Evolutionary conservation across 2,329 filamentous ascomycete species (phyloP), one percentile per base, ranked within the genome.

Genomic region (Phyllosticta paracitricarpa): DNA sequence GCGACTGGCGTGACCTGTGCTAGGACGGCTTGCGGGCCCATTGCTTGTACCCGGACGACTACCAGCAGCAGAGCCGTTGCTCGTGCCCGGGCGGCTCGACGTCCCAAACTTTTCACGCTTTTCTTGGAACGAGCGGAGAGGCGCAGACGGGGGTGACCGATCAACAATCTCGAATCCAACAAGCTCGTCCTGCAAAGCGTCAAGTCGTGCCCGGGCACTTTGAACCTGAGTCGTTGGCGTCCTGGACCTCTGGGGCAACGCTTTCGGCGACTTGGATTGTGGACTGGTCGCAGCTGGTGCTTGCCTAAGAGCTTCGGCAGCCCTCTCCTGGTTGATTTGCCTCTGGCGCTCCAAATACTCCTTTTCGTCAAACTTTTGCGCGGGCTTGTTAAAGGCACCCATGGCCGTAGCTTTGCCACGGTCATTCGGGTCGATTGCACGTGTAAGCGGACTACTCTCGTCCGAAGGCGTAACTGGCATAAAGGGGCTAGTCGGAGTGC

Each of bases 281-380:
- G 22, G 25, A 8, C 28, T 17, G 14, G 10, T 12, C 10, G 33
- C 33, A 4, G 10, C 8, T 17, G 14, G 33, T 14, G 33, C 33
- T 40, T 40, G 33, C 14, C 33, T 40, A 4, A 14, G 33, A 40
- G 14, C 33, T 40, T 40, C 33, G 33, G 33, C 33, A 4, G 33
- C 33, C 33, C 33, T 40, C 28, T 86, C 89, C 68, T 89, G 84
- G 65, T 93, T 89, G 71, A 96, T 83, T 71, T 91, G 89, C 56
- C 89, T 77, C 69, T 96, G 89, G 54, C 91, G 84, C 69, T 95
- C 88, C 4, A 89, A 83, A 68, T 90, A 97, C 68, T 90, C 89
- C 22, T 87, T 84, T 69, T 97, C 92, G 68, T 96, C 90, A 66
- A 94, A 96, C 7, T 85, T 83, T 57, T 87, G 83, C 1, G 78